Evolutionary conservation across 2,329 filamentous ascomycete species (phyloP).

Genomic region (Colletotrichum musicola): DNA sequence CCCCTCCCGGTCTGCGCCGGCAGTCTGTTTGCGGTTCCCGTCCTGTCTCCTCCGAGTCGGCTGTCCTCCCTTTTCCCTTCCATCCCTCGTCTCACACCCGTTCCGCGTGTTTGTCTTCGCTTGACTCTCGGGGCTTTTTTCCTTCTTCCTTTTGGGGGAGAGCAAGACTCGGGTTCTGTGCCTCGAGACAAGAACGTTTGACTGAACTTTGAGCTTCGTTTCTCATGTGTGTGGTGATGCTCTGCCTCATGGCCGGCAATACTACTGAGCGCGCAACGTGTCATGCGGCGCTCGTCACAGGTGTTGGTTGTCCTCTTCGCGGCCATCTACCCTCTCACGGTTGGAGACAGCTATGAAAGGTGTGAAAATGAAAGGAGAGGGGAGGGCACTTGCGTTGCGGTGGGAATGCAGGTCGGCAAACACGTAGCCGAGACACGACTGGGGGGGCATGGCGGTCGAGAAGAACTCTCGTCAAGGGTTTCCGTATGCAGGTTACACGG

Average conservation of each 20-base stretch:
- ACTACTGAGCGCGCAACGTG: conserved; percentile 1
- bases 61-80: background rate
- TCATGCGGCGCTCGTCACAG: background rate
- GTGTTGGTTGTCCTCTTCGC: too few relatives aligned
- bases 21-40: conserved; percentile 2
- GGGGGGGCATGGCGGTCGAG: background rate
- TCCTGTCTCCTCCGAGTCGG: background rate
- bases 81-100: conserved; percentile 18
- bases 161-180: background rate
- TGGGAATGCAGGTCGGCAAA: background rate
- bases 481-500: conserved; percentile 12
- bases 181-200: conserved; percentile 1
- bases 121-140: conserved; percentile 15
- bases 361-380: background rate
- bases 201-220: conserved; percentile 15
- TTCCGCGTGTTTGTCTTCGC: conserved; percentile 12
- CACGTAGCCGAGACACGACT: conserved; percentile 31
- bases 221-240: conserved; percentile 6
- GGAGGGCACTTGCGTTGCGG: background rate
- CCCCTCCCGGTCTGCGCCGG: background rate
- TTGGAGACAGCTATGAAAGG: background rate
- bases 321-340: background rate
- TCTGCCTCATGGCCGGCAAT: conserved; percentile 13
- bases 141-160: background rate
- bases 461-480: background rate